Evolutionary conservation across 257 asterid genomes (phyloP).

Genomic region (Rhazya stricta): DNA sequence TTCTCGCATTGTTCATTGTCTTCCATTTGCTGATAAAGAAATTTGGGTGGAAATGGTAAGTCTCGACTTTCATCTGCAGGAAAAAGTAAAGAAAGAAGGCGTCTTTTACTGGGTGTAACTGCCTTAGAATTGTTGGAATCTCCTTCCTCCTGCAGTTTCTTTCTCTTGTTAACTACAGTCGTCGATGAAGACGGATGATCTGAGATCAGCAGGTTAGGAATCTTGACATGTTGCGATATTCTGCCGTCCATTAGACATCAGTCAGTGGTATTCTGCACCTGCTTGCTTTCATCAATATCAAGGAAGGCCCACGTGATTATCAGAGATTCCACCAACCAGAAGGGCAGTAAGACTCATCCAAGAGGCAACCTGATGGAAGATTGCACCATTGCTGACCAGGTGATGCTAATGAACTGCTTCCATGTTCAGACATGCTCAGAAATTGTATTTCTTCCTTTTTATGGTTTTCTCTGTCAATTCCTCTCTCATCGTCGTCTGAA

Average conservation of each 20-base stretch:
- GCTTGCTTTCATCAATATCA: not conserved
- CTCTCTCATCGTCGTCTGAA: not conserved
- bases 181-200: not conserved
- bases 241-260: not conserved
- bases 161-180: not conserved
- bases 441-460: constrained; percentile 29
- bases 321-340: constrained; percentile 44
- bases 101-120: not conserved
- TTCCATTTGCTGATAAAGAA: not conserved
- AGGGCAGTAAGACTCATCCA: constrained; percentile 34
- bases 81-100: not conserved
- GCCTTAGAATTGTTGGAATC: not conserved
- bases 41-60: not conserved
- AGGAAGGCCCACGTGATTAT: not conserved
- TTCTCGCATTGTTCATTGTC: not conserved
- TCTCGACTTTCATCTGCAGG: not conserved
- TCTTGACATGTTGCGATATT: not conserved
- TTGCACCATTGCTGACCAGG: constrained; percentile 39
- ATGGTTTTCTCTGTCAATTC: constrained; percentile 14
- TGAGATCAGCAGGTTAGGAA: not conserved
- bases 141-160: not conserved
- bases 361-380: constrained; percentile 41
- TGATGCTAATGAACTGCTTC: constrained; percentile 33
- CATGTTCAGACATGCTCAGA: constrained; percentile 36
- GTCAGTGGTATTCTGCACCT: not conserved